Evolutionary conservation across 768 basidiomycete genomes (phyloP).

Genomic region (Leccinum variicolor): DNA sequence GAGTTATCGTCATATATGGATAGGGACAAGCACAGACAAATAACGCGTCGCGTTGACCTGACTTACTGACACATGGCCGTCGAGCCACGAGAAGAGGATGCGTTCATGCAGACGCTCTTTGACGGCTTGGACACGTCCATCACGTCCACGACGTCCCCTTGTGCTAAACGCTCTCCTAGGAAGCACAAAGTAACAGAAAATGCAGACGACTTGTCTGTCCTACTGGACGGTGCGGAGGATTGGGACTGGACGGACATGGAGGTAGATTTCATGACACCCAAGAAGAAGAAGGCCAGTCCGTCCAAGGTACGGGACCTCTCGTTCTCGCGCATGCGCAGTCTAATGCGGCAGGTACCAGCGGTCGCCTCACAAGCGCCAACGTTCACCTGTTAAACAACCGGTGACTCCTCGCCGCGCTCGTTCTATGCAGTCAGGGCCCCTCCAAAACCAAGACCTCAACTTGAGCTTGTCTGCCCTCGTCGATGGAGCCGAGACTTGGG

Average conservation of each 20-base stretch:
- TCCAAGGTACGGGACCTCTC: slow-evolving; percentile 9
- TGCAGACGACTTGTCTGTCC: slow-evolving; percentile 37
- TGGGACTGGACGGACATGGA: slow-evolving; percentile 69
- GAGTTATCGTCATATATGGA: not conserved
- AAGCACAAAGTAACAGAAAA: slow-evolving; percentile 15
- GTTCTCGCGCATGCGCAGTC: not conserved
- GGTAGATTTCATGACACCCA: slow-evolving; percentile 48
- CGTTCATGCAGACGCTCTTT: slow-evolving; percentile 55
- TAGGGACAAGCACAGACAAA: slow-evolving; percentile 14
- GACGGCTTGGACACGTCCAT: slow-evolving; percentile 50
- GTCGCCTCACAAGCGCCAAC: slow-evolving; percentile 12
- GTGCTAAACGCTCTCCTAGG: slow-evolving; percentile 21
- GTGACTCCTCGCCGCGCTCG: slow-evolving; percentile 10
- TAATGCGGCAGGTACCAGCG: slow-evolving; percentile 5
- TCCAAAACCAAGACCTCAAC: slow-evolving; percentile 21
- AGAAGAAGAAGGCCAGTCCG: slow-evolving; percentile 38
- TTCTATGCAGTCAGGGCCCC: slow-evolving; percentile 6
- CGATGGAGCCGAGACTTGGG: slow-evolving; percentile 67
- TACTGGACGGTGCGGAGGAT: slow-evolving; percentile 64
- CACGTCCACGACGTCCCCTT: slow-evolving; percentile 36
- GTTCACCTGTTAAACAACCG: slow-evolving; percentile 18
- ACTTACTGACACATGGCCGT: slow-evolving; percentile 33
- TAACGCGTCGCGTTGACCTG: slow-evolving; percentile 23
- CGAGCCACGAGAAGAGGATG: slow-evolving; percentile 46
- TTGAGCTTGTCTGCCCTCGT: slow-evolving; percentile 48